Evolutionary conservation across 106 monocot species (phyloP), one percentile per base, ranked within the genome.

Genomic region (Platanthera guangdongensis): DNA sequence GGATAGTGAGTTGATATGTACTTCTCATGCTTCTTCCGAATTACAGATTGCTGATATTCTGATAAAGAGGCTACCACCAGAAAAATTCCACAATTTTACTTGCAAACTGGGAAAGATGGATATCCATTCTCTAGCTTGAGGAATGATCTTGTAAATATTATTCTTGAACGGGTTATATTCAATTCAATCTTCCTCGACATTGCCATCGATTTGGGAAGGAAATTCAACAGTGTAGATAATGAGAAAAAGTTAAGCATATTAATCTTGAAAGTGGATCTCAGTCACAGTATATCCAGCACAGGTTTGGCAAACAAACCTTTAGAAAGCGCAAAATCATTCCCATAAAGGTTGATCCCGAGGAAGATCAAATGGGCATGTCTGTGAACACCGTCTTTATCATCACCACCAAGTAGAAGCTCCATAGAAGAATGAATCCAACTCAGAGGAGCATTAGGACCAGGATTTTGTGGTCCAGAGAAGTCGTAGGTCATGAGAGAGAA

Each of bases 401-500:
- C 76, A 74, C 73, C 81, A 79, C 81, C 82, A 51, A 97, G 87
- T 77, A 97, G 94, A 51, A 89, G 39, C 12, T 76, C 49, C 51
- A 97, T 51, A 39, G 83, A 87, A 72, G 87, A 79, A 4, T 69
- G 79, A 19, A 97, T 85, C 97, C 97, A 97, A 30, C 78, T 73
- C 71, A 97, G 47, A 60, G 97, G 97, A 76, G 97, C 91, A 86
- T 85, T 94, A 62, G 97, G 97, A 54, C 97, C 97, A 52, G 97
- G 97, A 72, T 51, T 88, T 47, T 88, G 86, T 19, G 89, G 81
- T 2, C 97, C 85, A 4, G 97, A 93, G 82, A 94, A 97, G 76
- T 94, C 97, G 82, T 97, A 97, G 49, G 97, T 97, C 97, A 94
- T 97, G 9, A 97, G 81, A 82, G 97, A 97, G 79, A 97, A 91